Base-by-base conservation (phyloP, 2,329 filamentous ascomycete species). In the Talaromyces amestolkiae region DNA sequence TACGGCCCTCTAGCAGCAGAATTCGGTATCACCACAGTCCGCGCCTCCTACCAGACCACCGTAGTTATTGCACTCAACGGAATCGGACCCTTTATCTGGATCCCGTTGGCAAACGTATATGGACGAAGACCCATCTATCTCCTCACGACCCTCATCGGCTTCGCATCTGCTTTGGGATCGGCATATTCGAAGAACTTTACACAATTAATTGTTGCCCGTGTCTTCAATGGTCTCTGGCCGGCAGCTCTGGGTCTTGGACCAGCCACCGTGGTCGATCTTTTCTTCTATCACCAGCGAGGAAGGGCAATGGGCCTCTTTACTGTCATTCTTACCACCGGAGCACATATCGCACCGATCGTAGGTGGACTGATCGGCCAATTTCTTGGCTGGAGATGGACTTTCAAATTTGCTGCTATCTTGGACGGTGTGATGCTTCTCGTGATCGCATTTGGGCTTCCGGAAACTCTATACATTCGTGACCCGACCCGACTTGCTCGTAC, bases 241-340 rank as follows among this genome's bases (percentile, higher is more conserved):
- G 60, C 45, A 39, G 60, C 60, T 27, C 43, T 62, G n/a, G 60
- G 47, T 49, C 60, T 62, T 35, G 60, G 60, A 11, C 61, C 47
- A 31, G 47, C 61, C 17, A 56, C 61, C 1, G 61, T 63, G 24
- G 61, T 63, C 6, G 49, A 63, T 8, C 24, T 62, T 3, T 56
- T 63, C 19, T 63, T 63, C 49, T 63, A 63, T 39, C 61, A 54
- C 39, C 47, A 63, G 41, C 35, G 49, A 45, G 61, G 49, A 63
- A 49, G 49, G 19, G 49, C 61, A 24, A 63, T 63, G 61, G 37
- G 61, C 15, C 49, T 63, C 5, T 56, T 63, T 11, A 63, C 49
- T n/a, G 61, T 63, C n/a, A 63, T 63, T 56, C 19, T 63, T 7
- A 63, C 61, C 10, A 54, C 24, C 2, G 61, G 61, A 15, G 61